Evolutionary conservation across 495 filamentous ascomycete species (phyloP), one percentile per base, ranked within the genome.

Genomic region (Mycothermus thermophilus): DNA sequence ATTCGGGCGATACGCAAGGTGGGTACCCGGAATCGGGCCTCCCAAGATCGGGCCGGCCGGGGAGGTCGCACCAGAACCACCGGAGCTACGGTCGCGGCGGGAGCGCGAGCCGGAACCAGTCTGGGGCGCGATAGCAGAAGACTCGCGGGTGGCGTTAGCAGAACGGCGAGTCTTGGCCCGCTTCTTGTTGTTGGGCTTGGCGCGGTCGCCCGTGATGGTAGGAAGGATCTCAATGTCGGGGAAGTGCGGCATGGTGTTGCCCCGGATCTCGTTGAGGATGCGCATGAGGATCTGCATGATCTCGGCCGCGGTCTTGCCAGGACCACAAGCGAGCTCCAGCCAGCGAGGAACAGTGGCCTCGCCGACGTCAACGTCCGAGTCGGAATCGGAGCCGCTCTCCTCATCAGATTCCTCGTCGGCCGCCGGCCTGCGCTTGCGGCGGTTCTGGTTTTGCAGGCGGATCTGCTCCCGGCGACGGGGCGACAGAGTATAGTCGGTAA

Each of bases 201-300:
- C 32, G 3, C 27, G 26, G 11, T 13, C 31, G n/a, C 52, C 52
- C 20, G 26, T 43, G 35, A 75, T 74, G 16, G 60, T 62, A 4
- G 79, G 77, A 13, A 83, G 52, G 19, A 83, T 68, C 48, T 82
- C 78, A 22, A 83, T 64, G 43, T 80, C 77, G 0, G 79, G 79
- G 26, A 82, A 74, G 8, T 46, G 37, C 6, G 12, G 14, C 6
- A 62, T 45, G 3, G 24, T 30, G 0, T 42, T 41, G 8, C 34
- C 26, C 1, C 52, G 30, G 10, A 71, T 43, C 17, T 63, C 57
- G 0, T 27, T 13, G 29, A 51, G 40, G 5, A 70, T 49, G 0
- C 46, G 41, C 9, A 35, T 40, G 10, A 65, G 45, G 17, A 71
- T 57, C 5, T 47, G 42, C 6, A 54, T 20, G 12, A 70, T 60